Evolutionary conservation across 2,329 filamentous ascomycete genomes (phyloP).

Genomic region (Acephala macrosclerotiorum): DNA sequence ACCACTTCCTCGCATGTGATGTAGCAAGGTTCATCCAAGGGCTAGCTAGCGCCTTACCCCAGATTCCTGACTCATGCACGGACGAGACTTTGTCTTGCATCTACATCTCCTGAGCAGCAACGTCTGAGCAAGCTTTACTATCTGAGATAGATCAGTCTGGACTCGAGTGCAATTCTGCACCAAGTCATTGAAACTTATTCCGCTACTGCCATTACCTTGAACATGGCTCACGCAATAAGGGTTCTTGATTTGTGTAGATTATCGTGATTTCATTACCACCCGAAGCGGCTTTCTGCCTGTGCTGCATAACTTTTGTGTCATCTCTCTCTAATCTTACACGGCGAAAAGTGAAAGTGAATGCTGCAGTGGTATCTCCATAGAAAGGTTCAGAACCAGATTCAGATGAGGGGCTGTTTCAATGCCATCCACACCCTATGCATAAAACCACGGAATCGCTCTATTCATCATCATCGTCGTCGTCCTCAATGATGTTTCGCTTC

Average conservation of each 20-base stretch:
- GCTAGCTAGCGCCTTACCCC: neutral
- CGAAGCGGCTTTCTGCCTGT: neutral
- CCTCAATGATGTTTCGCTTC: slow-evolving; percentile 65
- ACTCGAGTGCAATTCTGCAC: neutral
- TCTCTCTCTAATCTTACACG: neutral
- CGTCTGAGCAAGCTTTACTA: neutral
- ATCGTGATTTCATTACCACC: neutral
- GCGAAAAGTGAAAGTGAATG: neutral
- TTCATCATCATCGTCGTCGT: slow-evolving; percentile 56
- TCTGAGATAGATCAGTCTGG: neutral
- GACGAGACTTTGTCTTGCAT: neutral
- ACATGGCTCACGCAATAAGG: neutral
- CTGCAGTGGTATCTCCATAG: neutral
- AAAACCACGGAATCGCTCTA: no score
- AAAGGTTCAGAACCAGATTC: neutral
- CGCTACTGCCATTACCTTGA: neutral
- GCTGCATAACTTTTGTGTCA: neutral
- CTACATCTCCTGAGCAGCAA: no score
- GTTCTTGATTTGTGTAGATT: neutral
- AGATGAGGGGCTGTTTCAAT: neutral
- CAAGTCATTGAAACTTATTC: neutral
- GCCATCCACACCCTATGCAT: neutral
- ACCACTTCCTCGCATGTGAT: slow-evolving; percentile 1
- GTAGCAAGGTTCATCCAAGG: slow-evolving; percentile 1
- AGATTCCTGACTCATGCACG: neutral